A percentile compares a stretch with the other conserved stretches of the same genome.
Conservation (phyloP, 768 basidiomycete genomes). For the Kwoniella sp. region DNA sequence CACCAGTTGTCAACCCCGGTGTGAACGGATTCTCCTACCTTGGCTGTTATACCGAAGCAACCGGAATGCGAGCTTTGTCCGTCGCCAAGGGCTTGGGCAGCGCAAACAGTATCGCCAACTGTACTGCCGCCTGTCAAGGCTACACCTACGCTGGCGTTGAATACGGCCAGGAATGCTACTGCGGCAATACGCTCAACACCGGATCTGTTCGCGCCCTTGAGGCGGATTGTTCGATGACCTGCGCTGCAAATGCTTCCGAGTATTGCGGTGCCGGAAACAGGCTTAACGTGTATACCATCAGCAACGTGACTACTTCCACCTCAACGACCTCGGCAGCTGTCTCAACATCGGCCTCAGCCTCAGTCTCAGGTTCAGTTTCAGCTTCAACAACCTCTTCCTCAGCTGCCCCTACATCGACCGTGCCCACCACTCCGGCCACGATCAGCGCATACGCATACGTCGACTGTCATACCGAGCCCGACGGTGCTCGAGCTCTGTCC, state of each 20-base stretch:
- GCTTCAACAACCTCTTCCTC: slow-evolving; percentile 6
- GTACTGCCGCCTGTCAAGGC: slow-evolving; percentile 66
- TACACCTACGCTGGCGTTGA: slow-evolving; percentile 72
- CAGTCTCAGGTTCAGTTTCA: slow-evolving; percentile 18
- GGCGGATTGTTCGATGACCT: slow-evolving; percentile 69
- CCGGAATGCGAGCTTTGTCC: slow-evolving; percentile 36
- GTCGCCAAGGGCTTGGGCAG: slow-evolving; percentile 25
- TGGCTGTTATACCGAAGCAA: slow-evolving; percentile 46
- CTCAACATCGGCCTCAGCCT: slow-evolving; percentile 5
- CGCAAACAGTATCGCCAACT: slow-evolving; percentile 50
- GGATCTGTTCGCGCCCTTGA: slow-evolving; percentile 60
- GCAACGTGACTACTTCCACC: slow-evolving; percentile 28
- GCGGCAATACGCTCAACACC: slow-evolving; percentile 68
- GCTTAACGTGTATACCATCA: slow-evolving; percentile 23
- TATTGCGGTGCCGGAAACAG: slow-evolving; percentile 42
- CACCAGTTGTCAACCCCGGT: slow-evolving; percentile 9
- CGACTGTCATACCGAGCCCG: slow-evolving; percentile 47
- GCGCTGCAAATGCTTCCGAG: slow-evolving; percentile 66
- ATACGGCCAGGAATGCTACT: slow-evolving; percentile 59
- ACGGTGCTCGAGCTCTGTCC: slow-evolving; percentile 32
- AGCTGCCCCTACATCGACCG: slow-evolving; percentile 24
- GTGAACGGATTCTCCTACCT: slow-evolving; percentile 36
- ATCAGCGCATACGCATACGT: slow-evolving; percentile 36
- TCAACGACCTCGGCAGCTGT: slow-evolving; percentile 5
- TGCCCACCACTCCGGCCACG: slow-evolving; percentile 28